Base-by-base conservation (phyloP, 2,329 filamentous ascomycete species). In the Colletotrichum neosansevieriae region DNA sequence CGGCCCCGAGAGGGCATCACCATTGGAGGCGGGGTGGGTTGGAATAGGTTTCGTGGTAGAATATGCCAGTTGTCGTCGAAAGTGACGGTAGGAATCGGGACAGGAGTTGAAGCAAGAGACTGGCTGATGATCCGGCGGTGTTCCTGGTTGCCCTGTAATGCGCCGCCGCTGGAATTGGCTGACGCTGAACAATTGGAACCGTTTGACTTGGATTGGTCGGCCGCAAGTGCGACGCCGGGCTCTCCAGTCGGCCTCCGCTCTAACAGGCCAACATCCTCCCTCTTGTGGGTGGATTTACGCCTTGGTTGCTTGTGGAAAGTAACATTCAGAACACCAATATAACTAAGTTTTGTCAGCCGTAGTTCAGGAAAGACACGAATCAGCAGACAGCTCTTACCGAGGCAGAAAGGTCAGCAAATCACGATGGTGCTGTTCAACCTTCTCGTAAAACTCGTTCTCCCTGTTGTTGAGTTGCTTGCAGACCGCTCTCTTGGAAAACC, bases 371-470 rank as follows among this genome's bases (percentile, higher is more conserved):
- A 32, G 24, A 49, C 12, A 40, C 2, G 36, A 13, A 19, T 40
- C 42, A 11, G 4, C 11, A 21, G 29, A n/a, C 17, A 29, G 9
- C 5, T 74, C 83, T 71, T 83, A 92, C 90, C 94, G 94, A 72
- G 96, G 96, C 71, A 99, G 85, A 77, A 98, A 99, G 47, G 92
- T 89, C 68, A 99, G 83, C 75, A 99, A 86, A 76, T 97, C 92
- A 71, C 94, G 93, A 79, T 99, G 95, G 73, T 93, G 89, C 75
- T 89, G 90, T 82, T 99, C 96, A 74, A 98, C 93, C 62, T 91
- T 96, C 80, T 99, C 96, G 79, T 99, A 99, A 77, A 99, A 99
- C 80, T 97, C 94, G 79, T 99, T 99, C 78, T 99, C 96, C 75
- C 95, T 89, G 78, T 97, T 99, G 79, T 97, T 99, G 76, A 99